Evolutionary conservation across 1,139 yeast genomes (phyloP), one percentile per base, ranked within the genome.

Genomic region (Yamadazyma buinensis): DNA sequence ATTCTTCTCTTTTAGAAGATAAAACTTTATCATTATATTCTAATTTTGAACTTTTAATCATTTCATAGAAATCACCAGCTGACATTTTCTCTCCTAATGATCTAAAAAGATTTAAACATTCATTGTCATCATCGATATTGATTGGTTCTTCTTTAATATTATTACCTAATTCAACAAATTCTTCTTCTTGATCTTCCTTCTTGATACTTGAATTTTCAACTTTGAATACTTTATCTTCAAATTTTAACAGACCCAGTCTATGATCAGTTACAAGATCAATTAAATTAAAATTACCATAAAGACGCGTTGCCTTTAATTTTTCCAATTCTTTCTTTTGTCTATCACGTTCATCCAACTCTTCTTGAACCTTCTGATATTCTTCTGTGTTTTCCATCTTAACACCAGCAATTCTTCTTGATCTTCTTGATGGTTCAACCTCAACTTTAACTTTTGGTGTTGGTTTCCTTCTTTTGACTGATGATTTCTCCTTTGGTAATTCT

Each of bases 1-100:
- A 68, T 40, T 74, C 80, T 26, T 70, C 62, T 33, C 90, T 61
- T 26, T 74, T 60, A 26, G 58, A 48, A 28, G 66, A 63, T 26
- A 78, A 56, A 20, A 62, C 64, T 38, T 65, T 55, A 40, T 73
- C 64, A 36, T 59, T 48, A 29, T 56, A 53, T 30, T 49, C 53
- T 13, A 49, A 34, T 3, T 48, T 37, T 5, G 49, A 45, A 12
- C 61, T 48, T 36, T 72, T 56, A 40, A 72, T 54, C 40, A 66
- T 44, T 37, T 81, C 84, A 47, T 79, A 86, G 52, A 82, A 83
- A 52, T 87, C 96, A 1, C 95, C 95, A 35, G 84, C 77, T 0
- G 92, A 82, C 38, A 83, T 74, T 29, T 75, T 72, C 34, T 70
- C 71, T 2, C 83, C 76, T 32, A 66, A 55, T 32, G 59, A 65